Percentiles rank a stretch among this genome's conserved stretches.
Conservation (phyloP, 2,329 filamentous ascomycete genomes). For the Huntiella bhutanensis region DNA sequence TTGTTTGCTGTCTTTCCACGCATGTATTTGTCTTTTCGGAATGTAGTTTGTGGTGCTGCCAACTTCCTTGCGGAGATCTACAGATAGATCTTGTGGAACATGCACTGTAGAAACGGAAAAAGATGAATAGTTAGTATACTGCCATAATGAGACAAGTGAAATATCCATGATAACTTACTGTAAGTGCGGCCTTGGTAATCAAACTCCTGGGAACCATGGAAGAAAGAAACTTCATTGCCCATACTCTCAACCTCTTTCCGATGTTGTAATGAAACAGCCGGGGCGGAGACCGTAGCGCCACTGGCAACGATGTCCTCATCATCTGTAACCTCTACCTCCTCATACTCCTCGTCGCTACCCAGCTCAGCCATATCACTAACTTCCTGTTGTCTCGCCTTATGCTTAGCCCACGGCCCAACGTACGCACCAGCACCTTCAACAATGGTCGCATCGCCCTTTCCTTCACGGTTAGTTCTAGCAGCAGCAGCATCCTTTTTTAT, state of each 20-base stretch:
- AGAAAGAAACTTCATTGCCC: conserved; percentile 64
- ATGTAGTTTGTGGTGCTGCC: conserved; percentile 77
- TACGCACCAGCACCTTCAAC: conserved; percentile 79
- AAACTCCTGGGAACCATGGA: conserved; percentile 64
- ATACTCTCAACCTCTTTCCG: conserved; percentile 39
- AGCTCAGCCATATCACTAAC: conserved; percentile 56
- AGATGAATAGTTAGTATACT: neutral
- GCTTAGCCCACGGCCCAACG: conserved; percentile 85
- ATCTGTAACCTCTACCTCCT: conserved; percentile 57
- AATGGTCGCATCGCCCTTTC: conserved; percentile 65
- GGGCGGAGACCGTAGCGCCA: conserved; percentile 39
- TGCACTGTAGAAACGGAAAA: conserved; percentile 38
- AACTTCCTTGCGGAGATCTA: conserved; percentile 65
- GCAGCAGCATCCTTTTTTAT: conserved; percentile 53
- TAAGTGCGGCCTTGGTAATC: conserved; percentile 94
- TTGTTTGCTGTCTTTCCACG: conserved; percentile 70
- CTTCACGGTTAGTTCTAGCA: conserved; percentile 58
- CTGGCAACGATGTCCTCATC: conserved; percentile 50
- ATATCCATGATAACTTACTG: conserved; percentile 20
- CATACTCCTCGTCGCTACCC: conserved; percentile 60
- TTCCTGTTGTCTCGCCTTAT: conserved; percentile 53
- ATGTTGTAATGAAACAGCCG: conserved; percentile 32
- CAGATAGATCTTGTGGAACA: conserved; percentile 72
- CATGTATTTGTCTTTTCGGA: conserved; percentile 82
- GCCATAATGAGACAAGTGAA: neutral